A percentile compares a stretch with the other conserved stretches of the same genome.
Conservation (phyloP, 108 stramenopile genomes). For the Cyclotella sp. region DNA sequence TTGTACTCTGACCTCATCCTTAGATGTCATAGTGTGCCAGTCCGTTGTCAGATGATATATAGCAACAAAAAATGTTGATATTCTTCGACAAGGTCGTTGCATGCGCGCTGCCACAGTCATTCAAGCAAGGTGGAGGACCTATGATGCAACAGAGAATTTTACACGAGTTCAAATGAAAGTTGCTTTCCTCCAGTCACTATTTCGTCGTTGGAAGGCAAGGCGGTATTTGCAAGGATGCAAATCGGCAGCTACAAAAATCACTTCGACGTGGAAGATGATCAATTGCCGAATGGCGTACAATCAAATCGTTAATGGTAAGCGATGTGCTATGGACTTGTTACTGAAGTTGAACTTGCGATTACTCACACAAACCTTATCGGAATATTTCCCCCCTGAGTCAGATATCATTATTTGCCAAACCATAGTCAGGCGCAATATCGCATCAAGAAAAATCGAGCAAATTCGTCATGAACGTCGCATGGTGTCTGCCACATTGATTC, state of each 20-base stretch:
- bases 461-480: not conserved
- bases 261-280: not conserved
- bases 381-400: not conserved
- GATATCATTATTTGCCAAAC: not conserved
- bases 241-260: not conserved
- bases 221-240: not conserved
- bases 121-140: not conserved
- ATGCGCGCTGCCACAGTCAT: not conserved
- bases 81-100: not conserved
- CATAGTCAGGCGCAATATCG: not conserved
- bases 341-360: not conserved
- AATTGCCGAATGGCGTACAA: not conserved
- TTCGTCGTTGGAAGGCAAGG: too few relatives aligned
- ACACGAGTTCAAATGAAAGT: not conserved
- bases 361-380: not conserved
- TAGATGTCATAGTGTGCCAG: not conserved
- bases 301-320: not conserved
- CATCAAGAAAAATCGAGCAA: not conserved
- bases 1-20: not conserved
- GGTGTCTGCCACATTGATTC: not conserved
- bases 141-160: not conserved
- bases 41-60: not conserved
- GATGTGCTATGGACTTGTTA: not conserved
- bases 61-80: not conserved
- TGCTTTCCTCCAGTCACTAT: not conserved